A percentile compares a stretch with the other conserved stretches of the same genome.
Evolutionary conservation across 306 rosid species (phyloP).

Genomic region (Vigna mungo): DNA sequence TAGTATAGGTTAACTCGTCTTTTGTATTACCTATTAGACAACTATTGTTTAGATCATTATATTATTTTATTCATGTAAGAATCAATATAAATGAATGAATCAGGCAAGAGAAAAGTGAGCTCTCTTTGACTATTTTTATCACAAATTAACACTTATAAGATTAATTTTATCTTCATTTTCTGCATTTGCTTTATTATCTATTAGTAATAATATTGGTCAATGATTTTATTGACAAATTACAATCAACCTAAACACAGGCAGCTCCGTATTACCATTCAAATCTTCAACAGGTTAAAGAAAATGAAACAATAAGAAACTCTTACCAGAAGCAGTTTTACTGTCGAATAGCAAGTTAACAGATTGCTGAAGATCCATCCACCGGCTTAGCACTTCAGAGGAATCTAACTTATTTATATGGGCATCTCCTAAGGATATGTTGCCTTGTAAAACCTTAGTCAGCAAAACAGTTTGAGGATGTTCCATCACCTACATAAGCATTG

Average conservation of each 20-base stretch:
- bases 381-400: constrained; percentile 46
- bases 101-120: too few relatives aligned
- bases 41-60: too few relatives aligned
- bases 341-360: constrained; percentile 75
- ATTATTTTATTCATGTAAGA: too few relatives aligned
- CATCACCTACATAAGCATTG: constrained; percentile 65
- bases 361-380: constrained; percentile 91
- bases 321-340: constrained; percentile 73
- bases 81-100: too few relatives aligned
- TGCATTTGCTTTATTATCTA: constrained; percentile 17
- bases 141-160: constrained; percentile 5
- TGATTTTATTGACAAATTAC: constrained; percentile 11
- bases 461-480: constrained; percentile 91
- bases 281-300: constrained; percentile 20
- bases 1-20: too few relatives aligned
- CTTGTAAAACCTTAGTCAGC: constrained; percentile 72
- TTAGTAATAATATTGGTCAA: not conserved
- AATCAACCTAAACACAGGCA: constrained; percentile 23
- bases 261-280: constrained; percentile 12
- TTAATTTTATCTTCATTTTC: not conserved
- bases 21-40: too few relatives aligned
- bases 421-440: constrained; percentile 67
- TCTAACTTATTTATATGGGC: constrained; percentile 63
- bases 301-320: constrained; percentile 37
- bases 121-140: not conserved